These are phyloP conservation scores for Aphanomyces astaci DNA, from an alignment of 352 stramenopile genomes.

Conservation along the genomic window DNA sequence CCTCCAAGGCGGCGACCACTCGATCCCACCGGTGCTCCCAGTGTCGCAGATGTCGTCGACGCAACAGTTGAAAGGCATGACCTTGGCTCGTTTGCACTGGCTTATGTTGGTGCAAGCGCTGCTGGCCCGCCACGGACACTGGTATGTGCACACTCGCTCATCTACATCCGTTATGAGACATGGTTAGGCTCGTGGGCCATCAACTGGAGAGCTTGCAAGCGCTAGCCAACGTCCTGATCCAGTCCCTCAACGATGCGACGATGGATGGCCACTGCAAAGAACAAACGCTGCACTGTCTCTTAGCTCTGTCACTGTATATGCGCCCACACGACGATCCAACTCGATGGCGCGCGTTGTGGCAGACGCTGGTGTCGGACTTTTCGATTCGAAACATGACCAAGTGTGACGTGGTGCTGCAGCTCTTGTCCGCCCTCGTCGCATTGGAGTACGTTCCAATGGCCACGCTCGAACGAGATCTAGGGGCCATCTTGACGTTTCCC, in stretches of 20 bases:
- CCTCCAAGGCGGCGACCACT: not conserved
- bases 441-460: not conserved
- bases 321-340: not conserved
- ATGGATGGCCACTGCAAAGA: not conserved
- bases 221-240: not conserved
- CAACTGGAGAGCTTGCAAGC: not conserved
- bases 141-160: too few species aligned
- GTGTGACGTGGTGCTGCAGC: conserved; percentile 3
- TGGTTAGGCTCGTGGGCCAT: not conserved
- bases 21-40: not conserved
- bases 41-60: conserved; percentile 4
- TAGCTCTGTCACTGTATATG: not conserved
- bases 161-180: too few species aligned
- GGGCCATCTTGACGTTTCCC: not conserved
- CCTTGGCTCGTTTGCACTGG: not conserved
- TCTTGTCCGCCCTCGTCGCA: not conserved
- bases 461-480: not conserved
- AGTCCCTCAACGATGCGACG: not conserved
- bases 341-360: not conserved
- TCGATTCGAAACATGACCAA: conserved; percentile 6
- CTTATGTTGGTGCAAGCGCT: conserved; percentile 12
- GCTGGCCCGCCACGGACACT: conserved; percentile 5
- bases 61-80: not conserved
- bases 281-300: not conserved
- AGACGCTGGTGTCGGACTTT: not conserved